Conservation (phyloP, 164 flowering plant genomes). For the Vitis rupestris region DNA sequence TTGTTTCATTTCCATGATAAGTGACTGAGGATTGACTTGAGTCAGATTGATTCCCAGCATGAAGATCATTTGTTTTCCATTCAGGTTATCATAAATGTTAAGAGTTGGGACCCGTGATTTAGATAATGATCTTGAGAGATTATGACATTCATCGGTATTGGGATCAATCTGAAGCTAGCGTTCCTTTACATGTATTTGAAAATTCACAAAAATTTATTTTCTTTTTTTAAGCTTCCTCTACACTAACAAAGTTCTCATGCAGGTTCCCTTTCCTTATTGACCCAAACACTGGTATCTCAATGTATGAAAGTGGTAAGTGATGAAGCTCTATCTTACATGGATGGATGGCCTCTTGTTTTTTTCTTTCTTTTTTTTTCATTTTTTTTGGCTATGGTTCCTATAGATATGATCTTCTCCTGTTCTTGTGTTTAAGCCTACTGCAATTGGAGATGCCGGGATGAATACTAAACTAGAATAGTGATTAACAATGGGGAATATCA, state of each 20-base stretch:
- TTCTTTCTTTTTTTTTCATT: no score
- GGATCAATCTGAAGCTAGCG: no score
- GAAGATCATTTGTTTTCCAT: neutral
- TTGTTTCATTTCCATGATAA: neutral
- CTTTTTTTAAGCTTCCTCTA: no score
- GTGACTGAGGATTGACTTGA: neutral
- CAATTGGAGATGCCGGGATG: no score
- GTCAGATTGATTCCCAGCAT: neutral
- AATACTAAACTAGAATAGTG: no score
- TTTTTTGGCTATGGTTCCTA: neutral
- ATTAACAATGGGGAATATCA: no score
- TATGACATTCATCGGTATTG: no score
- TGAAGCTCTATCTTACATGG: slow-evolving; percentile 2
- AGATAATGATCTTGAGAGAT: no score
- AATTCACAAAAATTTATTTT: no score
- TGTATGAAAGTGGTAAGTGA: slow-evolving; percentile 76
- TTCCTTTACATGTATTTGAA: no score
- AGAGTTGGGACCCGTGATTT: no score
- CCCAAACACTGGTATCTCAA: slow-evolving; percentile 57
- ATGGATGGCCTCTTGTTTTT: neutral
- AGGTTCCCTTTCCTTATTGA: slow-evolving; percentile 84
- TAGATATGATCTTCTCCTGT: neutral
- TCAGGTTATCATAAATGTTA: neutral
- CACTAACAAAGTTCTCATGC: slow-evolving; percentile 17
- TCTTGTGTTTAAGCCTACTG: neutral